Conservation (phyloP, 2,329 filamentous ascomycete species). For the Stagonosporopsis chrysanthemi region DNA sequence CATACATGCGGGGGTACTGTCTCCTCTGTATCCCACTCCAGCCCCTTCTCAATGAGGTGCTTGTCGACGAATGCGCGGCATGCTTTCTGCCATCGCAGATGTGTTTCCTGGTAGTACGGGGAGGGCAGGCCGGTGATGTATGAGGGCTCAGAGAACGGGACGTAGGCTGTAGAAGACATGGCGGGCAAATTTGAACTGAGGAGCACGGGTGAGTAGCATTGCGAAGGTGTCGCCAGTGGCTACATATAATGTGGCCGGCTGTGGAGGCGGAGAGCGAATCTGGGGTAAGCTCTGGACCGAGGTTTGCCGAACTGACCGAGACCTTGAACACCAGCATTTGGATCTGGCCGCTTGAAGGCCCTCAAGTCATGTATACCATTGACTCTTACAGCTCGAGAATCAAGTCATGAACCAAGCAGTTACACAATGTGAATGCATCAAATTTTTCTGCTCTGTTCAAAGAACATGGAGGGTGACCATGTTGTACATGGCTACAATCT, state of each 20-base stretch:
- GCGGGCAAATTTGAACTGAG: not conserved
- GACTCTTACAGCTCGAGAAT: not conserved
- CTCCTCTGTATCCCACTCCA: conserved; percentile 74
- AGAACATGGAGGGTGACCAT: not conserved
- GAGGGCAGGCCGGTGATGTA: conserved; percentile 75
- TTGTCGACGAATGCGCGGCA: conserved; percentile 71
- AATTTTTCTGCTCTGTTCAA: no score
- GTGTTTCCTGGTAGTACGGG: conserved; percentile 73
- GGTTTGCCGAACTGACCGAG: conserved; percentile 12
- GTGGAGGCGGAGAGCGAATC: conserved; percentile 12
- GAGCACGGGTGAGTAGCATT: not conserved
- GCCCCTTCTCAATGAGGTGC: conserved; percentile 66
- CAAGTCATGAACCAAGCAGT: not conserved
- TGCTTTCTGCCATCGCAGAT: conserved; percentile 71
- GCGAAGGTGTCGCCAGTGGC: not conserved
- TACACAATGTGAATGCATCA: not conserved
- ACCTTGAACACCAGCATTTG: not conserved
- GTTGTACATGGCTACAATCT: not conserved
- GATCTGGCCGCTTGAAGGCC: not conserved
- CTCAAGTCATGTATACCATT: not conserved
- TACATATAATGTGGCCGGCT: conserved; percentile 7
- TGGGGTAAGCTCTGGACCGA: conserved; percentile 19
- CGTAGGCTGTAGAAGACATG: conserved; percentile 43
- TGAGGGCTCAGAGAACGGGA: conserved; percentile 77
- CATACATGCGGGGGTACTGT: conserved; percentile 71